Evolutionary conservation across 2,329 filamentous ascomycete species (phyloP).

Genomic region (Stromatinia cepivora): DNA sequence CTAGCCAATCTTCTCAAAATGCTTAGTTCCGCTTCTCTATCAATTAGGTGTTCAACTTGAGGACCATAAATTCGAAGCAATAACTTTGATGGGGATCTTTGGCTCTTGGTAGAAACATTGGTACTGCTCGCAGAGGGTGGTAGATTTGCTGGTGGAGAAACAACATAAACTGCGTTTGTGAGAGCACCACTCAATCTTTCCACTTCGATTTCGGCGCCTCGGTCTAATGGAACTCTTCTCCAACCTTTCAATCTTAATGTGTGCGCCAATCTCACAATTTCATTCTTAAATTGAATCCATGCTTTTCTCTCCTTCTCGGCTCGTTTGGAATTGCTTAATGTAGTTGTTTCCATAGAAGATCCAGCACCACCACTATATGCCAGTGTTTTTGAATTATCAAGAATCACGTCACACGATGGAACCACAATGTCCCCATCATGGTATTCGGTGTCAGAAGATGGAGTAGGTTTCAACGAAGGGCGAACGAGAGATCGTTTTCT

Average conservation of each 20-base stretch:
- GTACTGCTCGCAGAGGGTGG: slow-evolving; percentile 37
- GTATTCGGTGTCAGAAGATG: slow-evolving; percentile 83
- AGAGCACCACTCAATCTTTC: slow-evolving; percentile 84
- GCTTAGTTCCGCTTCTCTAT: slow-evolving; percentile 83
- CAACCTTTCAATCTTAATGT: slow-evolving; percentile 90
- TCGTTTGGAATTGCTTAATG: slow-evolving; percentile 47
- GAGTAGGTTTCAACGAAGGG: slow-evolving; percentile 40
- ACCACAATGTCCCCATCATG: slow-evolving; percentile 79
- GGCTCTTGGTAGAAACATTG: slow-evolving; percentile 39
- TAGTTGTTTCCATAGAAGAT: slow-evolving; percentile 43
- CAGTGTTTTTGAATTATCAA: slow-evolving; percentile 90
- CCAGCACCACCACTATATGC: slow-evolving; percentile 62
- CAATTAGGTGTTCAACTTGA: slow-evolving; percentile 93
- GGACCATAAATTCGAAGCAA: slow-evolving; percentile 91
- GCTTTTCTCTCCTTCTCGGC: slow-evolving; percentile 69
- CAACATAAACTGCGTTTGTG: slow-evolving; percentile 95
- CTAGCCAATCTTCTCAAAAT: slow-evolving; percentile 83
- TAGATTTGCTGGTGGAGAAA: slow-evolving; percentile 73
- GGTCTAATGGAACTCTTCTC: slow-evolving; percentile 75
- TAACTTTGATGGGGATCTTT: slow-evolving; percentile 57
- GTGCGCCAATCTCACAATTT: slow-evolving; percentile 86
- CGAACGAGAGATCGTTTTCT: slow-evolving; percentile 29
- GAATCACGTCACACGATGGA: slow-evolving; percentile 76
- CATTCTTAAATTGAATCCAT: slow-evolving; percentile 86
- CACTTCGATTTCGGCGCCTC: slow-evolving; percentile 67